Percentiles rank a stretch among this genome's conserved stretches.
These are phyloP conservation scores for Amanita brunnescens DNA, from an alignment of 768 basidiomycete genomes.

Conservation along the genomic window DNA sequence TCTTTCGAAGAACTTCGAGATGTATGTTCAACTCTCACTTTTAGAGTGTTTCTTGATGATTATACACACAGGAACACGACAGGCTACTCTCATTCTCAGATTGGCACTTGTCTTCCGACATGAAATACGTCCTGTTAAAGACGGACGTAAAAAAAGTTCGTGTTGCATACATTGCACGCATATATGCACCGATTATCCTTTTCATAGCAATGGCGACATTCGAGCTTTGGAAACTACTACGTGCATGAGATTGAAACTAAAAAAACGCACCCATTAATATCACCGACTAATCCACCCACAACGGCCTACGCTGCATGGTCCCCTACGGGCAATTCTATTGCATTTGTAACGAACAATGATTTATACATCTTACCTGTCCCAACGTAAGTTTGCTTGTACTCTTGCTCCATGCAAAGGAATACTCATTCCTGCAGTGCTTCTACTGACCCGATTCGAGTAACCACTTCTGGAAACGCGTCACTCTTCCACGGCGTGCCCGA, in stretches of 20 bases:
- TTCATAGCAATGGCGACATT: constrained; percentile 86
- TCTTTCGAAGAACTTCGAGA: constrained; percentile 49
- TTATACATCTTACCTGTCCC: constrained; percentile 74
- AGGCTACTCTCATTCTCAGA: constrained; percentile 36
- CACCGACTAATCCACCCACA: constrained; percentile 59
- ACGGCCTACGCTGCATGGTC: constrained; percentile 85
- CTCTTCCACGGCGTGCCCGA: constrained; percentile 94
- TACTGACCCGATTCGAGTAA: constrained; percentile 60
- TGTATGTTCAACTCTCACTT: constrained; percentile 29
- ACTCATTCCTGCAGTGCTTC: constrained; percentile 19
- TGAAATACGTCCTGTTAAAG: constrained; percentile 82
- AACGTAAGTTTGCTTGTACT: constrained; percentile 32
- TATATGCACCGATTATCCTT: neutral
- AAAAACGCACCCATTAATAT: constrained; percentile 59
- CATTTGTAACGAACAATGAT: constrained; percentile 82
- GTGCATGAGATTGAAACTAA: constrained; percentile 72
- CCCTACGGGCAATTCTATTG: constrained; percentile 75
- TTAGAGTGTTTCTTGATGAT: neutral
- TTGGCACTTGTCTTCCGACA: constrained; percentile 88
- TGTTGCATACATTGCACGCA: neutral
- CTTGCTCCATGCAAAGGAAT: neutral
- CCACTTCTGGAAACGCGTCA: constrained; percentile 69
- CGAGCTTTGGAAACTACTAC: constrained; percentile 87
- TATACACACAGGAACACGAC: constrained; percentile 41
- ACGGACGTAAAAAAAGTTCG: constrained; percentile 63